These are phyloP conservation scores for Aspergillus funiculosus DNA, from an alignment of 495 filamentous ascomycete species.

Conservation along the genomic window DNA sequence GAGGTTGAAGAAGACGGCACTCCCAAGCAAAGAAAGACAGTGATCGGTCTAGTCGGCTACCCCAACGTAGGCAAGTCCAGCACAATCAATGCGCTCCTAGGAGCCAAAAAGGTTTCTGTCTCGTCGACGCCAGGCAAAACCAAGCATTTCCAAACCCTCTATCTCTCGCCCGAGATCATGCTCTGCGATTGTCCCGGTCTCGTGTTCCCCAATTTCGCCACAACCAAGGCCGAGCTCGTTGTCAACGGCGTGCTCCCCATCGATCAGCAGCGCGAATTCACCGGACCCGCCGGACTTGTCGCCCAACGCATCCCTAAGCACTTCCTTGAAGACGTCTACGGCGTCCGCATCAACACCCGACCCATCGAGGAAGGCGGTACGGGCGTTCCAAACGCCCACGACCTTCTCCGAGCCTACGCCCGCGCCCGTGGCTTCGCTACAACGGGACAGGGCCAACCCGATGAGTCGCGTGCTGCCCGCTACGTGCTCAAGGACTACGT, in stretches of 20 bases:
- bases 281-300: conserved; percentile 81
- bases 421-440: conserved; percentile 84
- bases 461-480: conserved; percentile 86
- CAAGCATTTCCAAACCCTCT: conserved; percentile 99
- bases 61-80: conserved; percentile 99
- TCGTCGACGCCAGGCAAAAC: conserved; percentile 97
- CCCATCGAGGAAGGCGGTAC: conserved; percentile 91
- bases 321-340: conserved; percentile 89
- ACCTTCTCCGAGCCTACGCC: conserved; percentile 82
- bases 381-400: conserved; percentile 79
- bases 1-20: conserved; percentile 35
- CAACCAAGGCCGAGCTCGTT: conserved; percentile 93
- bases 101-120: conserved; percentile 97
- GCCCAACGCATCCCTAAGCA: conserved; percentile 82
- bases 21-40: conserved; percentile 53
- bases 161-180: conserved; percentile 79
- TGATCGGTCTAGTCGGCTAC: conserved; percentile 94
- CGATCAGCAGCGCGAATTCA: conserved; percentile 93
- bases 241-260: conserved; percentile 95
- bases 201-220: conserved; percentile 97
- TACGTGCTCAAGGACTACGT: conserved; percentile 96
- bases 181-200: conserved; percentile 98
- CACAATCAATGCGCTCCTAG: conserved; percentile 96
- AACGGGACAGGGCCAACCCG: conserved; percentile 79
- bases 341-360: conserved; percentile 76